Conservation (phyloP, 495 filamentous ascomycete species). For the Neurospora sp. region DNA sequence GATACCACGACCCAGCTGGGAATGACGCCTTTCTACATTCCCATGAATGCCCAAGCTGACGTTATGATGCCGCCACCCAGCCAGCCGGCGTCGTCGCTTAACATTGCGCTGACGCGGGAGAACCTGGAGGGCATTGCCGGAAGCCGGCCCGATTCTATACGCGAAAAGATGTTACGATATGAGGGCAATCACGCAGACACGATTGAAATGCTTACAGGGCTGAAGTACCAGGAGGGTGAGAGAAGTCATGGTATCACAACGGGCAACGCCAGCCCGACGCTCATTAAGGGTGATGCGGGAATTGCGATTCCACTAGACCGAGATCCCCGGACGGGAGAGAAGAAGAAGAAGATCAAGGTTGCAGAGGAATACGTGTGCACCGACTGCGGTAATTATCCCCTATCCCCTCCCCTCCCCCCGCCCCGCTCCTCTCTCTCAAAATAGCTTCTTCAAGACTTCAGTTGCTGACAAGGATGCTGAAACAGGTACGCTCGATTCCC, state of each 20-base stretch:
- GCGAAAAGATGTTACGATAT: conserved; percentile 65
- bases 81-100: conserved; percentile 46
- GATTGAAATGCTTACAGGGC: conserved; percentile 88
- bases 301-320: conserved; percentile 74
- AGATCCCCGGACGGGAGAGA: conserved; percentile 57
- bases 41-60: conserved; percentile 18
- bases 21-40: conserved; percentile 8
- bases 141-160: conserved; percentile 60
- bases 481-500: conserved; percentile 69
- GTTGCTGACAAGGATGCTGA: not conserved
- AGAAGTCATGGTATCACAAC: conserved; percentile 81
- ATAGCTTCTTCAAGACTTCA: not conserved
- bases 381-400: conserved; percentile 58
- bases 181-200: conserved; percentile 75
- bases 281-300: conserved; percentile 79
- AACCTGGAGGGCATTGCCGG: conserved; percentile 69
- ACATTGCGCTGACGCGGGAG: conserved; percentile 60
- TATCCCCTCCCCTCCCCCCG: not conserved
- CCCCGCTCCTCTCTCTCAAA: not conserved
- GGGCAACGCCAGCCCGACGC: conserved; percentile 62
- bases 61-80: conserved; percentile 59
- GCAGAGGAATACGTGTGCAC: conserved; percentile 93
- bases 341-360: conserved; percentile 81
- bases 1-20: conserved; percentile 16
- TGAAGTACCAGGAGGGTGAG: conserved; percentile 83